Conservation (phyloP, 257 asterid species). For the Leonotis leonurus region DNA sequence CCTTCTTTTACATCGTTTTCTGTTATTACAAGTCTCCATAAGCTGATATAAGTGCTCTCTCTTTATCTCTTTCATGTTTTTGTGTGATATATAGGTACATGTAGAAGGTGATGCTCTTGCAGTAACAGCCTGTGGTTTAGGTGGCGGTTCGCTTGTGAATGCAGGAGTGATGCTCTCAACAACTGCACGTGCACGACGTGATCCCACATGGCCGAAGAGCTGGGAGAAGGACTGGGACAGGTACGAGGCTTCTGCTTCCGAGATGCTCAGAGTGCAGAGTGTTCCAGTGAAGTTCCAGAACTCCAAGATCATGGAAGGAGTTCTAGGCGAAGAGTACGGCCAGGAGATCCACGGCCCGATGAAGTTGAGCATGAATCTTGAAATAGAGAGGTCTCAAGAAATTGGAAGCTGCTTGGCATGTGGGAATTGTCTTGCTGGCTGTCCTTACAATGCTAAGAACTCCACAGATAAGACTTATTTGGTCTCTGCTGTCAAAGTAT, state of each 20-base stretch:
- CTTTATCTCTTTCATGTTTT: not conserved
- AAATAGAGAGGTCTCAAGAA: slow-evolving; percentile 19
- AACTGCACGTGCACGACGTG: slow-evolving; percentile 29
- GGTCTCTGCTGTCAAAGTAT: slow-evolving; percentile 40
- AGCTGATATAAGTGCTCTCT: not conserved
- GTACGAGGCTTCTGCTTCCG: slow-evolving; percentile 32
- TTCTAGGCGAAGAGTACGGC: slow-evolving; percentile 18
- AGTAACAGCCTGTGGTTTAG: slow-evolving; percentile 48
- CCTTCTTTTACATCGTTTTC: not conserved
- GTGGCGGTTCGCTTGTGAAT: slow-evolving; percentile 54
- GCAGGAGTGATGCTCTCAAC: slow-evolving; percentile 44
- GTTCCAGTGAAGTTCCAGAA: slow-evolving; percentile 37
- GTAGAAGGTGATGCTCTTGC: slow-evolving; percentile 39
- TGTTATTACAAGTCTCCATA: not conserved
- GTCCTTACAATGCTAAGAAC: slow-evolving; percentile 49
- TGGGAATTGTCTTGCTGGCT: slow-evolving; percentile 56
- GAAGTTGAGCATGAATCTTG: slow-evolving; percentile 39
- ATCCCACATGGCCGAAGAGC: slow-evolving; percentile 43
- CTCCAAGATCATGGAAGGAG: slow-evolving; percentile 32
- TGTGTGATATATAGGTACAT: slow-evolving; percentile 20
- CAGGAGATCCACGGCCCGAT: slow-evolving; percentile 11
- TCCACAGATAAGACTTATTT: slow-evolving; percentile 48
- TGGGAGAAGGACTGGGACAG: slow-evolving; percentile 58
- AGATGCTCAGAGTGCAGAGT: slow-evolving; percentile 34
- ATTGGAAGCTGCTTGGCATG: slow-evolving; percentile 44